phyloP scores from a whole-genome alignment of 1,284 basidiomycete genomes.

The Wallemia hederae region DNA sequence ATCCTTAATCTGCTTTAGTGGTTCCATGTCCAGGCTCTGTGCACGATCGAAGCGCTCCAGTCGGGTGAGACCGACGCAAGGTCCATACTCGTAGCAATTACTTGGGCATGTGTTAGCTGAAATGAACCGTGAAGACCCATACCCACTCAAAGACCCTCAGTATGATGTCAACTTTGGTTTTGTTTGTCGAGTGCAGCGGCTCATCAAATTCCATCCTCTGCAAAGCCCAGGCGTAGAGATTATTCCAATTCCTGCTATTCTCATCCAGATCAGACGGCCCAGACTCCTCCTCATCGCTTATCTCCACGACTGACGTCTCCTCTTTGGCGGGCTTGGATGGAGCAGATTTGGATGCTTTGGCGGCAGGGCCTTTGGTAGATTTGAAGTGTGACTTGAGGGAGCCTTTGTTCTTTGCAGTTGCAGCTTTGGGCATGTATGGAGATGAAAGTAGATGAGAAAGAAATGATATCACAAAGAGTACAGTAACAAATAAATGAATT shows the following conservation, averaged over 20 bases:
- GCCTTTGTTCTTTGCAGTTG: neutral
- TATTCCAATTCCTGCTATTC: neutral
- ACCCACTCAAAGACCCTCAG: constrained; percentile 44
- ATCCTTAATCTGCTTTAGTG: constrained; percentile 43
- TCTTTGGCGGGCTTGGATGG: neutral
- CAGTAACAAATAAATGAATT: neutral
- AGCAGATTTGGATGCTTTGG: neutral
- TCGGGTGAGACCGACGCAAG: constrained; percentile 51
- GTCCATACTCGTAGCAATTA: constrained; percentile 46
- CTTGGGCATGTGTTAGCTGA: neutral
- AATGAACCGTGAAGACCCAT: constrained; percentile 7
- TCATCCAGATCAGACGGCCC: neutral
- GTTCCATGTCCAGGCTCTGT: constrained; percentile 42
- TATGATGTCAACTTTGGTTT: constrained; percentile 36
- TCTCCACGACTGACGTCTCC: neutral
- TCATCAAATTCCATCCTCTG: neutral
- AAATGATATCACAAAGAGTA: neutral
- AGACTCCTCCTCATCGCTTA: neutral
- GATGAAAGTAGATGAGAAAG: neutral
- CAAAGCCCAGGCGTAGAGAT: neutral
- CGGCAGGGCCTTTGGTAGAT: neutral
- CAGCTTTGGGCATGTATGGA: neutral
- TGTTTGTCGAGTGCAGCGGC: constrained; percentile 25
- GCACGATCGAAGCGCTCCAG: constrained; percentile 73
- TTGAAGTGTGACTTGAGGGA: neutral